Base-by-base conservation (phyloP, 1,284 basidiomycete species). In the Ustilago trichophora region DNA sequence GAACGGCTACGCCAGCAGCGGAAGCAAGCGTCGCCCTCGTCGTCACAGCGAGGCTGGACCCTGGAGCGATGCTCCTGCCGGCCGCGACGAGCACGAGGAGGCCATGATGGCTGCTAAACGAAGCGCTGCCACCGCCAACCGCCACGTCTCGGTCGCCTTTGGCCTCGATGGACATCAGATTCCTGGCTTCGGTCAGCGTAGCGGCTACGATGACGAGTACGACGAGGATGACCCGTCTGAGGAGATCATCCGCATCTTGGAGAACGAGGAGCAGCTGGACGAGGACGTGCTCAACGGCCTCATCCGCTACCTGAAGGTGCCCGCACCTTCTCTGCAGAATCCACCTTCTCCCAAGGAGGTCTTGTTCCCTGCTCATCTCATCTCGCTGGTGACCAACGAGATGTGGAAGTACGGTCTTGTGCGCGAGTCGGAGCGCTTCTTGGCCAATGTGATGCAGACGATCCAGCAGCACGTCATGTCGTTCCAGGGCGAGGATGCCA, bases 331-430 rank as follows among this genome's bases (percentile, higher is more conserved):
- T 76, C 85, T 92, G 50, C 91, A 91, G 53, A 96, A 92, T 78
- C 92, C 93, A 1, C 92, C 93, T 16, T 89, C 90, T 25, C 90
- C 94, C 64, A 98, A 98, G 83, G 96, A 99, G 83, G 94, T 98
- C 50, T 86, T 99, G 35, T 99, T 98, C 90, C 96, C 96, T 5
- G 95, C 96, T n/a, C 98, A 98, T 82, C 87, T 99, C 58, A 98
- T 98, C 83, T 93, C 91, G 76, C 85, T 98, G 44, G 90, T 97
- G 59, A 96, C 93, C 18, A 99, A 98, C 83, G 96, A 98, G 83
- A 98, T 98, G 95, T 99, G 96, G 96, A 98, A 98, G 84, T 93
- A 97, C 77, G 93, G 94, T 24, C 88, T 99, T 76, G 97, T 98
- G 73, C 87, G 89, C 22, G 95, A 98, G 83, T 96, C 93, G 83